These are phyloP conservation scores for Ramalina peruviana DNA, from an alignment of 495 filamentous ascomycete species.

Conservation along the genomic window DNA sequence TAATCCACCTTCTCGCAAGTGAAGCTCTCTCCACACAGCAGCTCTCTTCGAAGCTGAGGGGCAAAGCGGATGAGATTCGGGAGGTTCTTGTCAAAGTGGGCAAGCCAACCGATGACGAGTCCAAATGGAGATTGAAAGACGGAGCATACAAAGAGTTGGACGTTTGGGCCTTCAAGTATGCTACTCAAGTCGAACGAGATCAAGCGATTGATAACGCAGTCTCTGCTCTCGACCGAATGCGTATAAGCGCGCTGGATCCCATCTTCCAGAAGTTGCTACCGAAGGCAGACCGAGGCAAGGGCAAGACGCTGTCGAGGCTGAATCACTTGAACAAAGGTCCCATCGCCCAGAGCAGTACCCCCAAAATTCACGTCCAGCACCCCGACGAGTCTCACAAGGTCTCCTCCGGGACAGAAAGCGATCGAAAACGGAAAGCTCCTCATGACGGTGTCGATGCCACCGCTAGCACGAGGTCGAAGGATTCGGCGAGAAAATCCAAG, in stretches of 20 bases:
- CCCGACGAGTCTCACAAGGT: slow-evolving; percentile 36
- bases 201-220: slow-evolving; percentile 76
- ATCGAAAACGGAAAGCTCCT: slow-evolving; percentile 31
- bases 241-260: slow-evolving; percentile 55
- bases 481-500: slow-evolving; percentile 43
- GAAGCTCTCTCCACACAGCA: slow-evolving; percentile 43
- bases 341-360: slow-evolving; percentile 35
- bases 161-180: slow-evolving; percentile 64
- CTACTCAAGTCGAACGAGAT: slow-evolving; percentile 51
- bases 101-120: slow-evolving; percentile 40
- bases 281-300: slow-evolving; percentile 62
- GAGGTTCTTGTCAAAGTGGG: slow-evolving; percentile 39
- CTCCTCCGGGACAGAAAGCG: slow-evolving; percentile 39
- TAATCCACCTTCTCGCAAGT: slow-evolving; percentile 61
- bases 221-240: slow-evolving; percentile 62
- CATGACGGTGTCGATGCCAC: slow-evolving; percentile 35
- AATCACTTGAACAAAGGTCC: slow-evolving; percentile 43
- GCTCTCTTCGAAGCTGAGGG: slow-evolving; percentile 41
- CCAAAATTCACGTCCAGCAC: slow-evolving; percentile 40
- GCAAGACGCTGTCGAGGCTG: slow-evolving; percentile 64
- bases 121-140: slow-evolving; percentile 54
- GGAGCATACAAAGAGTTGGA: slow-evolving; percentile 71
- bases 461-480: slow-evolving; percentile 39
- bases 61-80: slow-evolving; percentile 42
- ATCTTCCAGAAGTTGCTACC: slow-evolving; percentile 72